phyloP scores from a whole-genome alignment of 495 filamentous ascomycete genomes.

The Penicillium roqueforti region DNA sequence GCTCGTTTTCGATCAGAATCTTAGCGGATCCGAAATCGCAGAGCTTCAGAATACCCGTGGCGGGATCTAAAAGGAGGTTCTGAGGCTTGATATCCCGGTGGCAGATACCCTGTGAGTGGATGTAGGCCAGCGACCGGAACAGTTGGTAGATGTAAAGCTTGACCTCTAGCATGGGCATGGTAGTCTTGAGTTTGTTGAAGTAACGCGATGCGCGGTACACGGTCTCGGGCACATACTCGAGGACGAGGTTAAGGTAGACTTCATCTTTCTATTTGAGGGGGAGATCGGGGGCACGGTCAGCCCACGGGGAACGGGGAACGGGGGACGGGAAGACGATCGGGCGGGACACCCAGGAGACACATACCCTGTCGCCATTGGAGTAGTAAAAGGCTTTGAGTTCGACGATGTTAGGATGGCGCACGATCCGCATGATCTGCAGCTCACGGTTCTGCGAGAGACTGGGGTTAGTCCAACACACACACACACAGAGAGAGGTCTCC shows the following conservation, averaged over 20 bases:
- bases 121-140: conserved; percentile 96
- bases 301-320: conserved; percentile 1
- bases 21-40: conserved; percentile 99
- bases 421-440: conserved; percentile 98
- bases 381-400: conserved; percentile 99
- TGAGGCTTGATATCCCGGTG: conserved; percentile 99
- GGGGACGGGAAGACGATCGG: conserved; percentile 1
- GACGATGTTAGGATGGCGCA: conserved; percentile 97
- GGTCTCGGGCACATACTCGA: conserved; percentile 97
- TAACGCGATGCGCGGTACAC: conserved; percentile 98
- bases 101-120: conserved; percentile 98
- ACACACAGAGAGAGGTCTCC: not conserved
- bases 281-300: conserved; percentile 15
- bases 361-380: conserved; percentile 95
- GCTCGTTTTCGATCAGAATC: conserved; percentile 97
- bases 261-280: conserved; percentile 76
- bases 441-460: conserved; percentile 80
- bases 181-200: conserved; percentile 99
- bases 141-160: conserved; percentile 99
- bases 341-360: conserved; percentile 27
- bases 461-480: not conserved
- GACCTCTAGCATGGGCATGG: conserved; percentile 97
- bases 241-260: conserved; percentile 96
- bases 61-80: conserved; percentile 89
- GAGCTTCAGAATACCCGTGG: conserved; percentile 87